phyloP scores from a whole-genome alignment of 2,329 filamentous ascomycete species.

The Phialocephala sp. region DNA sequence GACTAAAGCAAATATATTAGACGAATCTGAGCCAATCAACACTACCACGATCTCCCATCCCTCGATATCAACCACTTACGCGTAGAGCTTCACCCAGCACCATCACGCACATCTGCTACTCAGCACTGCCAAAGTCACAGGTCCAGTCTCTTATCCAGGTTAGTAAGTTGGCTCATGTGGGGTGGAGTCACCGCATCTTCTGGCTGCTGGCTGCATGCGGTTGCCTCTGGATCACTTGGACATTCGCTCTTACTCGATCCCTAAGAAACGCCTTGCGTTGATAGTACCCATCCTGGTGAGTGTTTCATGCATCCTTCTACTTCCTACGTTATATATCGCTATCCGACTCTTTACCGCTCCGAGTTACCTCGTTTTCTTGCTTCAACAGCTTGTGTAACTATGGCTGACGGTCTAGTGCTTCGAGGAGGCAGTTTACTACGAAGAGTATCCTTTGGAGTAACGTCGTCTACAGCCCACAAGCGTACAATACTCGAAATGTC shows the following conservation, averaged over 20 bases:
- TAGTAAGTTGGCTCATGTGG: slow-evolving; percentile 25
- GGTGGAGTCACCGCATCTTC: slow-evolving; percentile 21
- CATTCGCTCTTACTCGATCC: slow-evolving; percentile 11
- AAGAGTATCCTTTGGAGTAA: slow-evolving; percentile 49
- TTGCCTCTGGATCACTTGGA: slow-evolving; percentile 30
- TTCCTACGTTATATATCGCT: slow-evolving; percentile 9
- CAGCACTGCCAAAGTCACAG: slow-evolving; percentile 13
- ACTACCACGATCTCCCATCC: slow-evolving; percentile 23
- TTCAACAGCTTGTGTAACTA: slow-evolving; percentile 27
- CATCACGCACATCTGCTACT: slow-evolving; percentile 21
- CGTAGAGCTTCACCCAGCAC: slow-evolving; percentile 19
- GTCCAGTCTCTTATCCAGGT: slow-evolving; percentile 20
- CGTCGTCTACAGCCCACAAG: slow-evolving; percentile 44
- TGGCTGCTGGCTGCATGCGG: slow-evolving; percentile 18
- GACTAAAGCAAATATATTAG: slow-evolving; percentile 20
- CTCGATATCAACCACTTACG: slow-evolving; percentile 26
- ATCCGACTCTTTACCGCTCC: slow-evolving; percentile 12
- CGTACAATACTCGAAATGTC: slow-evolving; percentile 52
- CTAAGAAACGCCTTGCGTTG: slow-evolving; percentile 6
- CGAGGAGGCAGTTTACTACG: slow-evolving; percentile 49
- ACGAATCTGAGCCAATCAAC: slow-evolving; percentile 32
- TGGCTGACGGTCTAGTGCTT: slow-evolving; percentile 52
- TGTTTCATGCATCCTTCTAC: slow-evolving; percentile 9
- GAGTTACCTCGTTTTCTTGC: not conserved
- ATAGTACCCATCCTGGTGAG: slow-evolving; percentile 15